These are phyloP conservation scores for Neurospora sp. DNA, from an alignment of 495 filamentous ascomycete genomes.

Conservation along the genomic window DNA sequence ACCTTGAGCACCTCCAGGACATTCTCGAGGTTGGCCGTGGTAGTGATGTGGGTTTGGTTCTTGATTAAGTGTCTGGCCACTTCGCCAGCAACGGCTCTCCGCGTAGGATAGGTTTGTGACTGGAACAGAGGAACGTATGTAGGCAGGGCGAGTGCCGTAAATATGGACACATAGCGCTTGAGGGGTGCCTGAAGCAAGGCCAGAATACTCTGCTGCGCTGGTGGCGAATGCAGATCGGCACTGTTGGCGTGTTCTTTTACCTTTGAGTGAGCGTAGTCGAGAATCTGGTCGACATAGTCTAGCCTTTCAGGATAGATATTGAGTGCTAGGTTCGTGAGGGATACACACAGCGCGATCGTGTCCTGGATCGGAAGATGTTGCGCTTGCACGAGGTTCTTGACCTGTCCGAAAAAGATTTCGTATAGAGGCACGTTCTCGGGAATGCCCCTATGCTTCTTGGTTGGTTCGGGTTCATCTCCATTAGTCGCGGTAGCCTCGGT, in stretches of 20 bases:
- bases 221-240: constrained; percentile 80
- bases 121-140: constrained; percentile 84
- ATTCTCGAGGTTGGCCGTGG: constrained; percentile 70
- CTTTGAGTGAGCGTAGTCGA: constrained; percentile 81
- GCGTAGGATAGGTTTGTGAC: constrained; percentile 86
- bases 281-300: constrained; percentile 91
- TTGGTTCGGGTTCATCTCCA: constrained; percentile 25
- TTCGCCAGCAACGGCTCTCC: constrained; percentile 81
- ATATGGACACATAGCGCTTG: constrained; percentile 82
- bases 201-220: constrained; percentile 79
- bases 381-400: constrained; percentile 80
- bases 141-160: constrained; percentile 84
- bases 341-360: constrained; percentile 84
- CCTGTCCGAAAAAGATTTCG: constrained; percentile 96
- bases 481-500: constrained; percentile 32
- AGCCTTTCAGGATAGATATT: constrained; percentile 89
- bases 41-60: constrained; percentile 69
- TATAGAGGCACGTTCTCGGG: constrained; percentile 83
- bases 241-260: constrained; percentile 85
- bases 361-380: constrained; percentile 90
- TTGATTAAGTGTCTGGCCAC: constrained; percentile 68
- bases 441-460: constrained; percentile 56
- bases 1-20: constrained; percentile 82
- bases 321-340: constrained; percentile 81
- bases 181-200: constrained; percentile 80